Percentiles rank a stretch among this genome's conserved stretches.
These are phyloP conservation scores for Echites panduratus DNA, from an alignment of 257 asterid genomes.

Conservation along the genomic window DNA sequence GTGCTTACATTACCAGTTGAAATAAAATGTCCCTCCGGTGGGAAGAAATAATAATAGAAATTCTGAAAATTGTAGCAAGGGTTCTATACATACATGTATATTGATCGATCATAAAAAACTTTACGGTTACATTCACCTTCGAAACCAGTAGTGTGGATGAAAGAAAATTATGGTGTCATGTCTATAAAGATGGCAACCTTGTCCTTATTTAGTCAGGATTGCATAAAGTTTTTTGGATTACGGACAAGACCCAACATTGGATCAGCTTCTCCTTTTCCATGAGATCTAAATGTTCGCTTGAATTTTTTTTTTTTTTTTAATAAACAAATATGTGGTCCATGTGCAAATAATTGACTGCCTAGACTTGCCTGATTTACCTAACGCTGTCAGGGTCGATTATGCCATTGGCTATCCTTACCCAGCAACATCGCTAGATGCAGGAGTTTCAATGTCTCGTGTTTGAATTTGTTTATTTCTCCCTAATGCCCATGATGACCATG, in stretches of 20 bases:
- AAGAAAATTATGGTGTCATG: slow-evolving; percentile 3
- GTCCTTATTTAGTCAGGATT: neutral
- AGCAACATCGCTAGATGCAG: neutral
- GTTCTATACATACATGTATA: no score
- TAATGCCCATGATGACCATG: neutral
- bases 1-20: neutral
- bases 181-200: neutral
- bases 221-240: neutral
- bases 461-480: neutral
- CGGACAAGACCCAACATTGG: slow-evolving; percentile 7
- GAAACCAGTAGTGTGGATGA: neutral
- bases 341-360: slow-evolving; percentile 23
- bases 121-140: neutral
- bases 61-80: neutral
- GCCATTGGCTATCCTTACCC: neutral
- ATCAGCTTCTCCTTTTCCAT: neutral
- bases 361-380: slow-evolving; percentile 17
- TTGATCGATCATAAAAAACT: neutral
- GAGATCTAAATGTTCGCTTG: neutral
- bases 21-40: neutral
- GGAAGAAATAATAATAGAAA: neutral
- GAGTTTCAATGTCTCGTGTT: neutral
- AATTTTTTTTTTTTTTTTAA: neutral
- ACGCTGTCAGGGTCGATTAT: slow-evolving; percentile 11
- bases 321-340: slow-evolving; percentile 14